Base-by-base conservation (phyloP, 169 alveolate genomes). In the Plasmodium gaboni region DNA sequence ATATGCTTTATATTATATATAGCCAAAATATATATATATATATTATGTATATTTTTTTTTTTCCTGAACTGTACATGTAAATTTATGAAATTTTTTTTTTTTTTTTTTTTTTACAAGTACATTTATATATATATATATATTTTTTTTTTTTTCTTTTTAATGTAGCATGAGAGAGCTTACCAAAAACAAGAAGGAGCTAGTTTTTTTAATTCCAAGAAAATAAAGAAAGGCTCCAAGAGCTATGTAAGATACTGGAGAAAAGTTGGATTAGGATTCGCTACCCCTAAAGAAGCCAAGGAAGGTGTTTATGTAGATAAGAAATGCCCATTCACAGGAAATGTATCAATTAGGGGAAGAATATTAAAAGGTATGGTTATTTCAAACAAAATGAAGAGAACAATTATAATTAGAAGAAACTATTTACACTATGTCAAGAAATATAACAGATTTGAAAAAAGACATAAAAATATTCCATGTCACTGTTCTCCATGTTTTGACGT, bases 311-410 rank as follows among this genome's bases (percentile, higher is more conserved):
- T 99, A 91, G 99, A 99, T 96, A 98, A 98, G 96, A 99, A 99
- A 94, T 99, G 99, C 97, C 99, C 99, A 68, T 99, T 99, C 98
- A 99, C 99, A 46, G 99, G 99, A 68, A 96, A 97, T 93, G 99
- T 98, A 32, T 93, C 98, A 85, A 98, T 99, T 93, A 97, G 99
- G 93, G 99, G 99, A 53, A 97, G 99, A 88, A 97, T 99, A 91
- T 91, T 97, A 92, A 98, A 97, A 97, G 99, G 99, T 72, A 97
- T 99, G 98, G 99, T 98, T 70, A 94, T 98, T 86, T 98, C 99
- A 48, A 96, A 98, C 88, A 98, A 98, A 95, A 99, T 99, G 99
- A 97, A 97, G 97, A 96, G 99, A 92, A 98, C 99, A 86, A 97
- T 98, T 71, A 98, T 99, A 87, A 97, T 99, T 85, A 97, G 99